A percentile compares a stretch with the other conserved stretches of the same genome.
phyloP scores from a whole-genome alignment of 2,329 filamentous ascomycete genomes.

The Paecilomyces niveus region DNA sequence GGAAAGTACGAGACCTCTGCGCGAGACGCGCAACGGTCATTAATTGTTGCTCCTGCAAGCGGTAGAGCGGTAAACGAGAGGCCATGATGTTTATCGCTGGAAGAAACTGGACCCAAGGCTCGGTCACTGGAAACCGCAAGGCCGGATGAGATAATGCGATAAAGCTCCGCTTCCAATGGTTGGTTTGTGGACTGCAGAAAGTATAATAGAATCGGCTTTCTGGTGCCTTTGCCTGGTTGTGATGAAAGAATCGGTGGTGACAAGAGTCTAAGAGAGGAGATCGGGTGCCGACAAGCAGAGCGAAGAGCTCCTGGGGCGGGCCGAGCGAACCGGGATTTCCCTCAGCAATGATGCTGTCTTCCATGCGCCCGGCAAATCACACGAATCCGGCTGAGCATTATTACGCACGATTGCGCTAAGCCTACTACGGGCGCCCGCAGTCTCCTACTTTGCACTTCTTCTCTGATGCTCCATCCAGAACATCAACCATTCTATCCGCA shows the following conservation, averaged over 20 bases:
- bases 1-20: constrained; percentile 17
- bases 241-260: constrained; percentile 8
- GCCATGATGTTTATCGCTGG: constrained; percentile 23
- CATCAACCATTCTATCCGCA: not conserved
- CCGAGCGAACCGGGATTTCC: constrained; percentile 24
- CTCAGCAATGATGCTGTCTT: constrained; percentile 10
- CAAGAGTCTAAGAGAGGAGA: constrained; percentile 10
- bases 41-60: constrained; percentile 26
- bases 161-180: not conserved
- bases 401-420: constrained; percentile 13
- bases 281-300: constrained; percentile 4
- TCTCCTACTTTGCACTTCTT: constrained; percentile 17
- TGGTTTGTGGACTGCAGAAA: not conserved
- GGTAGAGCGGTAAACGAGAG: constrained; percentile 31
- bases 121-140: constrained; percentile 1
- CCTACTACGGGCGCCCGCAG: constrained; percentile 9
- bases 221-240: not conserved
- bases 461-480: constrained; percentile 1
- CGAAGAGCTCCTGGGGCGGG: constrained; percentile 9
- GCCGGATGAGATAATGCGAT: not conserved
- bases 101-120: constrained; percentile 1
- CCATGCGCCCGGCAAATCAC: constrained; percentile 16
- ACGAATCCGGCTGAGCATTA: constrained; percentile 11
- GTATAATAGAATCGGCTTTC: not conserved
- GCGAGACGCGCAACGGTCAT: constrained; percentile 20